A percentile compares a stretch with the other conserved stretches of the same genome.
Evolutionary conservation across 1,284 basidiomycete genomes (phyloP).

Genomic region (Cutaneotrichosporon cutaneum): DNA sequence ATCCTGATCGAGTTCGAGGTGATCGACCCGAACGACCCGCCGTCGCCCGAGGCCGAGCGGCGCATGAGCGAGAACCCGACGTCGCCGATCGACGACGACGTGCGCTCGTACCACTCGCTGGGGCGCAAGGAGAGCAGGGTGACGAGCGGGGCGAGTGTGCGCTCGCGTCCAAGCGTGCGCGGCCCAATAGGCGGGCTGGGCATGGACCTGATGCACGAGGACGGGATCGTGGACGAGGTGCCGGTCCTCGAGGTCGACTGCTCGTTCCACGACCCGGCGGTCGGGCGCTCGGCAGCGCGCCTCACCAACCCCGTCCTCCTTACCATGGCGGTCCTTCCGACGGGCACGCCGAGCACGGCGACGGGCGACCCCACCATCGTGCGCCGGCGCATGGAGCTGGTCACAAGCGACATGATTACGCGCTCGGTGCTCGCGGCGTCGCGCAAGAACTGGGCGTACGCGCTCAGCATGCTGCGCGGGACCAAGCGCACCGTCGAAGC

Average conservation of each 20-base stretch:
- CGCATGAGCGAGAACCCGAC: background rate
- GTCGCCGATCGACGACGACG: slow-evolving; percentile 7
- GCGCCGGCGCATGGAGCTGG: slow-evolving; percentile 86
- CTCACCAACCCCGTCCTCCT: slow-evolving; percentile 84
- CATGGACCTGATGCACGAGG: slow-evolving; percentile 35
- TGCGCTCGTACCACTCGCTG: background rate
- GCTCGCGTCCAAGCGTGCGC: slow-evolving; percentile 4
- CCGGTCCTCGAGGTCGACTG: slow-evolving; percentile 90
- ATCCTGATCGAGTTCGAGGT: slow-evolving; percentile 91
- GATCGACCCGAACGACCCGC: slow-evolving; percentile 50
- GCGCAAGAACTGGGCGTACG: slow-evolving; percentile 78
- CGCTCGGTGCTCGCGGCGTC: slow-evolving; percentile 84
- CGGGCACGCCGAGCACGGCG: slow-evolving; percentile 56
- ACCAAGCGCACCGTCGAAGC: slow-evolving; percentile 83
- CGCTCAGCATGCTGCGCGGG: slow-evolving; percentile 80
- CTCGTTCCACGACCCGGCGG: slow-evolving; percentile 83
- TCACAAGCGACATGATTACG: slow-evolving; percentile 91
- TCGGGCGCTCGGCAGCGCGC: slow-evolving; percentile 73
- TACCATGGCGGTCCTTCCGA: slow-evolving; percentile 78
- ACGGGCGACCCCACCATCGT: slow-evolving; percentile 80
- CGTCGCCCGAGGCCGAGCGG: background rate
- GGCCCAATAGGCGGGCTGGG: background rate
- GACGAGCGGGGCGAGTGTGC: slow-evolving; percentile 1
- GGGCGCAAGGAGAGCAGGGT: slow-evolving; percentile 9
- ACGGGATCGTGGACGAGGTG: slow-evolving; percentile 85